Conservation (phyloP, 1,139 yeast species). For the Lodderomyces jiufengensis region DNA sequence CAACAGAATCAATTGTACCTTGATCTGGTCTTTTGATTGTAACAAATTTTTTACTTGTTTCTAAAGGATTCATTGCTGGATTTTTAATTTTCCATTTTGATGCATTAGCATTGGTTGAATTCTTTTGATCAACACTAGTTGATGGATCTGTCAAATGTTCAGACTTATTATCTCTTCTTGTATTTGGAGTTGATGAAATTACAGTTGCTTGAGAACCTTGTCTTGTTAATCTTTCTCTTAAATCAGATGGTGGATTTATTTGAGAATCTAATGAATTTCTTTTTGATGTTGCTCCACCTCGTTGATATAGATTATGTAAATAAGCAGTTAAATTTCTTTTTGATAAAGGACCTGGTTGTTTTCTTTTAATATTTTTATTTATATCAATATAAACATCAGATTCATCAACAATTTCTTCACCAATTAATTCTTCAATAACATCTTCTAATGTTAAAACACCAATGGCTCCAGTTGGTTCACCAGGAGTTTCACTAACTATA, state of each 20-base stretch:
- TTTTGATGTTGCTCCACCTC: constrained; percentile 32
- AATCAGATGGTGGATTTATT: constrained; percentile 7
- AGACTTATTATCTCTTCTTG: neutral
- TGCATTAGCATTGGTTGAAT: constrained; percentile 5
- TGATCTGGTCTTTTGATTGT: constrained; percentile 57
- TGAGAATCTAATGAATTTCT: constrained; percentile 35
- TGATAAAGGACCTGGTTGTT: constrained; percentile 80
- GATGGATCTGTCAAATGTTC: neutral
- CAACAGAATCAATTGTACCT: constrained; percentile 23
- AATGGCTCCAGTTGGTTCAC: constrained; percentile 79
- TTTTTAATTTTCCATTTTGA: constrained; percentile 55
- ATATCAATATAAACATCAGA: constrained; percentile 94
- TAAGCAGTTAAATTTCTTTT: constrained; percentile 69
- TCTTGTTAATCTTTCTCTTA: constrained; percentile 11
- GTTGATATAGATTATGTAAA: constrained; percentile 55
- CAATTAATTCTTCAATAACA: constrained; percentile 94
- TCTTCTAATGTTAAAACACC: constrained; percentile 95
- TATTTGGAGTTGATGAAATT: constrained; percentile 11
- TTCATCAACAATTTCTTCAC: constrained; percentile 96
- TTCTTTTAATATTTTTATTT: constrained; percentile 78
- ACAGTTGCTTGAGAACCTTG: constrained; percentile 10
- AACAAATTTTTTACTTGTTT: constrained; percentile 66
- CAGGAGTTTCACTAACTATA: constrained; percentile 83
- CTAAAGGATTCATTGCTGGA: constrained; percentile 78
- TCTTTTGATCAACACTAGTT: neutral